Base-by-base conservation (phyloP, 2,329 filamentous ascomycete species). In the Lasiodiplodia citricola region DNA sequence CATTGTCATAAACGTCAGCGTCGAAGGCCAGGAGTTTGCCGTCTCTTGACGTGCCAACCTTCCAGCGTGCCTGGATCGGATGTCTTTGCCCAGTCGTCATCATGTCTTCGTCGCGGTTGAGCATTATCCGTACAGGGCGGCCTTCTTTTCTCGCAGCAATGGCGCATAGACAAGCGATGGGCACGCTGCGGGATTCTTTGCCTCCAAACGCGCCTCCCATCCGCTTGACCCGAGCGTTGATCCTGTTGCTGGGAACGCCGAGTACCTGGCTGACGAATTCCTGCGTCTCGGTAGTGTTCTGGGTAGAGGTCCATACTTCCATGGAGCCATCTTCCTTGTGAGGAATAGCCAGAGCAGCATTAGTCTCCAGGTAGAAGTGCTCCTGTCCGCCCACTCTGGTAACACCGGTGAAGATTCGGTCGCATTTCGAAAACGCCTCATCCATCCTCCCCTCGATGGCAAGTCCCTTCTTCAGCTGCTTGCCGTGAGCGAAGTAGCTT, bases 101-200 rank as follows among this genome's bases (percentile, higher is more conserved):
- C 86, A 98, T 98, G 78, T 98, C 95, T 78, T 98, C 96, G 75
- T 98, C 95, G 56, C 95, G 90, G 57, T 96, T 97, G 54, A 98
- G 86, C 95, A 97, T 97, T 75, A 93, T 94, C 18, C 96, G 88
- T 11, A 97, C 92, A 0, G 95, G 93, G 18, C 91, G 86, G 71
- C 88, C 90, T 2, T 88, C 89, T 81, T 97, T 97, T 75, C 93
- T 90, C 1, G 95, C 95, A 0, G 94, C 94, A 58, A 94, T 84
- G 0, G 95, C 94, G 70, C 92, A 89, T 57, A 95, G 93, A 3
- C 90, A 91, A 73, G 92, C 92, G 56, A 98, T 87, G 68, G 94
- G 90, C 21, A 97, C 87, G 3, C 93, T 94, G 70, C 95, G 87
- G 0, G 92, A 93, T 80, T 98, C 95, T 77, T 98, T 98, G 68